phyloP scores from a whole-genome alignment of 2,329 filamentous ascomycete genomes.

The Botrytis medusae region DNA sequence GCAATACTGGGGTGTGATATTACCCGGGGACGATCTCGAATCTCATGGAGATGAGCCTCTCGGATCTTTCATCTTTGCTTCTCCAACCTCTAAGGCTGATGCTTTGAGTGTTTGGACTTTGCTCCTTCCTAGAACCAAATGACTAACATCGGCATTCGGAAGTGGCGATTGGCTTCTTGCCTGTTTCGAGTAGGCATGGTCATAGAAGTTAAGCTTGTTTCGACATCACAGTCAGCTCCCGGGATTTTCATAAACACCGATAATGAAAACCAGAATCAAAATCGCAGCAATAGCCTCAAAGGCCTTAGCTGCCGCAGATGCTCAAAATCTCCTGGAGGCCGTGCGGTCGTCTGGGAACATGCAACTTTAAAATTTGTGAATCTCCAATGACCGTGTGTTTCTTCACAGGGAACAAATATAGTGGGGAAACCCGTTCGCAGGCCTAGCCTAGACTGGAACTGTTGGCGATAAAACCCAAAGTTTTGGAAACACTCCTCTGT shows the following conservation, averaged over 20 bases:
- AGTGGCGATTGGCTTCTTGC: background rate
- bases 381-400: constrained; percentile 2
- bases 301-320: background rate
- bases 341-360: constrained; percentile 16
- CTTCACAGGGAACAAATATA: background rate
- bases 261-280: background rate
- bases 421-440: constrained; percentile 12
- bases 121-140: background rate
- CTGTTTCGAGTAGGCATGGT: constrained; percentile 7
- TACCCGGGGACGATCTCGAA: background rate
- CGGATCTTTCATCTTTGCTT: constrained; percentile 18
- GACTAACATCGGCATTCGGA: background rate
- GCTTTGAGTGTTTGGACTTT: constrained; percentile 15
- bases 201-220: constrained; percentile 15
- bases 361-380: constrained; percentile 9
- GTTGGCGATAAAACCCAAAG: background rate
- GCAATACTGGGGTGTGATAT: constrained; percentile 1
- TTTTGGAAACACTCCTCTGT: constrained; percentile 18
- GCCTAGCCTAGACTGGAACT: constrained; percentile 1
- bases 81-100: constrained; percentile 12
- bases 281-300: constrained; percentile 8
- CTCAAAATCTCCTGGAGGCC: constrained; percentile 4
- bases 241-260: background rate
- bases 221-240: constrained; percentile 1
- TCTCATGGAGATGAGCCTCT: constrained; percentile 11